These are phyloP conservation scores for Schizosaccharomyces versatilis DNA, from an alignment of 1,139 yeast genomes.

Conservation along the genomic window DNA sequence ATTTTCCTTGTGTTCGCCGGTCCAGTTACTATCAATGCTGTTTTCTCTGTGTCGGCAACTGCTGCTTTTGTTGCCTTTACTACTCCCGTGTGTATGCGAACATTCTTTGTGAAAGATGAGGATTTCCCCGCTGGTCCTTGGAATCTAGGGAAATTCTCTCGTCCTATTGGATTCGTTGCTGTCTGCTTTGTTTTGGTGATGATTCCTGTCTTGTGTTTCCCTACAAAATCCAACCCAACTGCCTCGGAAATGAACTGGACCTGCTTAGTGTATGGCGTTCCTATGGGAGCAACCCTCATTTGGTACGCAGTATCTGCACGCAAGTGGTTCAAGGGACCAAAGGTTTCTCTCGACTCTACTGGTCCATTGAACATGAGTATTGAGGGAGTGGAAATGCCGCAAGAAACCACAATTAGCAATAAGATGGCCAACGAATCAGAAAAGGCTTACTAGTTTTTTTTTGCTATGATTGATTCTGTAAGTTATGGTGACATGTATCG, in stretches of 20 bases:
- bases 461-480: too few relatives aligned
- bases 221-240: conserved; percentile 30
- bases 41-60: conserved; percentile 57
- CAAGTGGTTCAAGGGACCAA: conserved; percentile 50
- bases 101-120: conserved; percentile 30
- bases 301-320: conserved; percentile 40
- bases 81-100: conserved; percentile 40
- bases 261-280: neutral
- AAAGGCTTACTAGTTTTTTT: too few relatives aligned
- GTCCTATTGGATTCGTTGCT: conserved; percentile 21
- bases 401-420: too few relatives aligned
- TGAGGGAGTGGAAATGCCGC: neutral
- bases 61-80: conserved; percentile 50
- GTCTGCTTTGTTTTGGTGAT: conserved; percentile 29
- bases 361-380: neutral
- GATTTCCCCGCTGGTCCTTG: conserved; percentile 45
- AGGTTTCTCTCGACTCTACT: conserved; percentile 29
- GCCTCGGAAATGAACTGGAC: conserved; percentile 1
- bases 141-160: conserved; percentile 36
- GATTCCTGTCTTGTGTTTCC: conserved; percentile 51
- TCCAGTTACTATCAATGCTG: conserved; percentile 47
- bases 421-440: too few relatives aligned
- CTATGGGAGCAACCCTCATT: neutral
- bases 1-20: conserved; percentile 46
- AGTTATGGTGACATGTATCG: too few relatives aligned